phyloP scores from a whole-genome alignment of 108 stramenopile species.

The Pseudonitzschia pungens region DNA sequence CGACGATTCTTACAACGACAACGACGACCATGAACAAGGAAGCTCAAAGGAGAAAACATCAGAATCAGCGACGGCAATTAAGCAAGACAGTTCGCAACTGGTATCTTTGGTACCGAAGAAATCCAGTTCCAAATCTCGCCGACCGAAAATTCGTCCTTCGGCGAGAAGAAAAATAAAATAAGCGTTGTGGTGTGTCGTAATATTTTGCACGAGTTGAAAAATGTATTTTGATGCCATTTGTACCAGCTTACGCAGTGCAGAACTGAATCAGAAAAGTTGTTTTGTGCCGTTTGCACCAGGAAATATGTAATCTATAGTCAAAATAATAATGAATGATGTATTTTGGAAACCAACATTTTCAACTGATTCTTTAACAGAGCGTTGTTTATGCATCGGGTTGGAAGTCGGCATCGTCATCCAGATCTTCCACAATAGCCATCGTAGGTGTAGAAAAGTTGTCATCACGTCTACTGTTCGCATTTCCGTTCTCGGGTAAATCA shows the following conservation, averaged over 20 bases:
- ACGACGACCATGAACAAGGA: constrained; percentile 5
- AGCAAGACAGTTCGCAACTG: not conserved
- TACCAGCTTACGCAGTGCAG: too few species aligned
- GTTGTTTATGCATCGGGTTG: constrained; percentile 24
- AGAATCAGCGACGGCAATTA: constrained; percentile 1
- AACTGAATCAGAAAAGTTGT: too few species aligned
- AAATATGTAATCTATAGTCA: too few species aligned
- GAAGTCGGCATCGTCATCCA: constrained; percentile 44
- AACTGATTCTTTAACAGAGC: too few species aligned
- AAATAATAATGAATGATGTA: too few species aligned
- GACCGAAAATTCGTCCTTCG: constrained; percentile 38
- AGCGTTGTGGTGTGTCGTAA: not conserved
- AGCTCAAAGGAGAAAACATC: not conserved
- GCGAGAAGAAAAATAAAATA: constrained; percentile 19
- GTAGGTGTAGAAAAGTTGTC: constrained; percentile 23
- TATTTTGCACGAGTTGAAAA: too few species aligned
- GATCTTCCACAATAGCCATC: constrained; percentile 39
- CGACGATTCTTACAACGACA: constrained; percentile 17
- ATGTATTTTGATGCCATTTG: too few species aligned
- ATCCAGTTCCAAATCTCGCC: constrained; percentile 22
- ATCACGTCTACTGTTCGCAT: constrained; percentile 2
- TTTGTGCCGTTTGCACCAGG: too few species aligned
- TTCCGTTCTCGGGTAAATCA: constrained; percentile 17
- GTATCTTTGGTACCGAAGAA: constrained; percentile 39
- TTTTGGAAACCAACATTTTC: too few species aligned